phyloP scores from a whole-genome alignment of 257 asterid species.

The Gardenia jasminoides region DNA sequence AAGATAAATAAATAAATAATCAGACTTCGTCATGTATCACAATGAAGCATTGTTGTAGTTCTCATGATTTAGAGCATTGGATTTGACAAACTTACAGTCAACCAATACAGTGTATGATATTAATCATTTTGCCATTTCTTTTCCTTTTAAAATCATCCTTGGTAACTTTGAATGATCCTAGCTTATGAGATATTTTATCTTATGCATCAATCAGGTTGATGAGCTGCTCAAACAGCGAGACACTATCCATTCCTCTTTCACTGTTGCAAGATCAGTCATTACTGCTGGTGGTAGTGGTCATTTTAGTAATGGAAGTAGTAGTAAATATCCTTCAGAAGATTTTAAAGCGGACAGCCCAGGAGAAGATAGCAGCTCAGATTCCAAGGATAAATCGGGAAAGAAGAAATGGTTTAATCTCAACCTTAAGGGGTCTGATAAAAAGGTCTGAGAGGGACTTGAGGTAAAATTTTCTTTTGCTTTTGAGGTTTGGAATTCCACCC shows the following conservation, averaged over 20 bases:
- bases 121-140: background rate
- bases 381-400: slow-evolving; percentile 75
- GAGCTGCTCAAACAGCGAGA: slow-evolving; percentile 94
- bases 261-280: slow-evolving; percentile 56
- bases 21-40: background rate
- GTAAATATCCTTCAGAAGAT: slow-evolving; percentile 62
- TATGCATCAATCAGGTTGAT: slow-evolving; percentile 58
- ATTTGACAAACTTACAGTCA: background rate
- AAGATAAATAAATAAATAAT: too few relatives aligned
- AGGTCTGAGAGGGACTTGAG: slow-evolving; percentile 13
- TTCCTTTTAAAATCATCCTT: background rate
- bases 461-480: slow-evolving; percentile 8
- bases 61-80: background rate
- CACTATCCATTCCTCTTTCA: slow-evolving; percentile 78
- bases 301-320: slow-evolving; percentile 81
- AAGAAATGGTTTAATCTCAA: slow-evolving; percentile 90
- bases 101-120: background rate
- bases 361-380: slow-evolving; percentile 89
- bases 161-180: background rate
- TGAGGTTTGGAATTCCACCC: slow-evolving; percentile 26
- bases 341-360: slow-evolving; percentile 64
- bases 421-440: slow-evolving; percentile 78
- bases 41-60: background rate
- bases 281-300: slow-evolving; percentile 60
- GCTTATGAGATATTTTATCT: background rate